Conservation (phyloP, 1,284 basidiomycete species). For the Cryptococcus wingfieldii region DNA sequence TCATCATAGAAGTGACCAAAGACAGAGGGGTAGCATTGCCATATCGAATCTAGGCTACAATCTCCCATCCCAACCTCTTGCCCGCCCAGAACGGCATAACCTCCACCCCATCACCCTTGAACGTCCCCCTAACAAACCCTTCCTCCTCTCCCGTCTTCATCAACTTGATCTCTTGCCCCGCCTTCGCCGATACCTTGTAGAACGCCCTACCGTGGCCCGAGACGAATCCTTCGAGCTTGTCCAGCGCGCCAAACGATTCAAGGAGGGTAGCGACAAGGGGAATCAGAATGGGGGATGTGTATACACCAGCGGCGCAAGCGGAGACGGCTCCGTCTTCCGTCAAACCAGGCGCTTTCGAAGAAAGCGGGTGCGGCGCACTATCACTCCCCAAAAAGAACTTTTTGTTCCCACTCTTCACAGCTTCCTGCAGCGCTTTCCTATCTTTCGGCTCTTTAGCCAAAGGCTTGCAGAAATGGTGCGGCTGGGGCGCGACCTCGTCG, state of each 20-base stretch:
- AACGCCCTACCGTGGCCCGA: conserved; percentile 73
- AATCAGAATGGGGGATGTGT: conserved; percentile 85
- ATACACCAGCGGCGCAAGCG: conserved; percentile 86
- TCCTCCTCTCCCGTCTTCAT: conserved; percentile 26
- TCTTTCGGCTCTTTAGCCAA: conserved; percentile 96
- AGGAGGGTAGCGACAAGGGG: conserved; percentile 73
- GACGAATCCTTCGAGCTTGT: conserved; percentile 72
- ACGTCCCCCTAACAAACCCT: conserved; percentile 9
- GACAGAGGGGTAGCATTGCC: not conserved
- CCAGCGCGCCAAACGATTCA: conserved; percentile 79
- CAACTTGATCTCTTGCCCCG: conserved; percentile 53
- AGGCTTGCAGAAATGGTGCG: conserved; percentile 96
- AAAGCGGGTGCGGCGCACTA: conserved; percentile 85
- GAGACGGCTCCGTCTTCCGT: conserved; percentile 45
- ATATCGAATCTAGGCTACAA: conserved; percentile 46
- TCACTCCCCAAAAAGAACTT: conserved; percentile 98
- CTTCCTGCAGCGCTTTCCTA: conserved; percentile 73
- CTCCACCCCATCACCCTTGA: conserved; percentile 30
- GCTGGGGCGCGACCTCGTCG: conserved; percentile 95
- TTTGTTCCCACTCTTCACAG: conserved; percentile 80
- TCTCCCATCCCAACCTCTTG: conserved; percentile 75
- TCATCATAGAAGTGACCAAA: too few species aligned
- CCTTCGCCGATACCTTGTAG: conserved; percentile 56
- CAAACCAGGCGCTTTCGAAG: conserved; percentile 64
- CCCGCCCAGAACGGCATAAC: conserved; percentile 78